These are phyloP conservation scores for Phoma sp. DNA, from an alignment of 2,329 filamentous ascomycete genomes.

Conservation along the genomic window DNA sequence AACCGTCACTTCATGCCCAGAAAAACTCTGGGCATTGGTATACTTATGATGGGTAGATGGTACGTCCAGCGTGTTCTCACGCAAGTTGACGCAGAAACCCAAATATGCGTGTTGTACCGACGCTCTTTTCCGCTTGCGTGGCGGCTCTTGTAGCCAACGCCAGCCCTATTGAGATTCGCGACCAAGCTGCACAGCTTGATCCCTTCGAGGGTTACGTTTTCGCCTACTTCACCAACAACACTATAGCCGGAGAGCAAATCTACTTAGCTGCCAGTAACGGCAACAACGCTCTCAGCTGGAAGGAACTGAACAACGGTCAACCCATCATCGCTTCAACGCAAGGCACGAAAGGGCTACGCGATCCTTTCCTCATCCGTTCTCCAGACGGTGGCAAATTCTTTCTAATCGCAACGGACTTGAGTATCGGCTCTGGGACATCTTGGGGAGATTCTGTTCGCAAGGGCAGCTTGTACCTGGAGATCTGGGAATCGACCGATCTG, in stretches of 20 bases:
- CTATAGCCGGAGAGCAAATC: conserved; percentile 57
- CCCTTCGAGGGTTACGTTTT: conserved; percentile 57
- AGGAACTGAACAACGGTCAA: conserved; percentile 56
- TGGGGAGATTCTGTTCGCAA: conserved; percentile 57
- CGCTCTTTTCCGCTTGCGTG: conserved; percentile 2
- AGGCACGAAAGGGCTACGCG: conserved; percentile 59
- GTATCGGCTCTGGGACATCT: conserved; percentile 60
- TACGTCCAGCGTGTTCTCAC: background rate
- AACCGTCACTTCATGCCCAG: background rate
- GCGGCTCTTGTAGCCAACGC: conserved; percentile 6
- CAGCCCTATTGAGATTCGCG: conserved; percentile 30
- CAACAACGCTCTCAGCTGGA: conserved; percentile 60
- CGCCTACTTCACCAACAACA: conserved; percentile 58
- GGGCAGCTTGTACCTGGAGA: conserved; percentile 59
- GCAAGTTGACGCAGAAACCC: background rate
- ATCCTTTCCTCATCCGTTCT: conserved; percentile 61
- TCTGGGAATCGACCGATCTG: conserved; percentile 61
- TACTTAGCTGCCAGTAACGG: conserved; percentile 60
- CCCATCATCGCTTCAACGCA: conserved; percentile 54
- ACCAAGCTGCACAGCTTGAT: conserved; percentile 38
- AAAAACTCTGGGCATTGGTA: conserved; percentile 1
- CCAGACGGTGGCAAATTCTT: conserved; percentile 59
- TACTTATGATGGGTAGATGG: conserved; percentile 1
- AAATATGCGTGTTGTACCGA: conserved; percentile 7
- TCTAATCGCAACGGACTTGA: conserved; percentile 60